These are phyloP conservation scores for Fomitiporia mediterranea DNA, from an alignment of 1,284 basidiomycete species.

Conservation along the genomic window DNA sequence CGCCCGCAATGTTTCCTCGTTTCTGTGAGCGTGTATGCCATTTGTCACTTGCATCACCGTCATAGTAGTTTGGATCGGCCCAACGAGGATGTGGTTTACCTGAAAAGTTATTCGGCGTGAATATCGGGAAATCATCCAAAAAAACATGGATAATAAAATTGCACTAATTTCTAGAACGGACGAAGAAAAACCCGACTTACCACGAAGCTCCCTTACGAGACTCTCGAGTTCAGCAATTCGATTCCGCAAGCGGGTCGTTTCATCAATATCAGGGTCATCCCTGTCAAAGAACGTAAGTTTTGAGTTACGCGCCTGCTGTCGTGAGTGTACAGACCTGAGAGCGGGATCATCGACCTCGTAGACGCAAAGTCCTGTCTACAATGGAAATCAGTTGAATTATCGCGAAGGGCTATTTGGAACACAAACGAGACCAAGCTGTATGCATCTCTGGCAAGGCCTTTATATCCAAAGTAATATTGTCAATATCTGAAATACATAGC, in stretches of 20 bases:
- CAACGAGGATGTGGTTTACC: conserved; percentile 80
- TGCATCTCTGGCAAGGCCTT: conserved; percentile 85
- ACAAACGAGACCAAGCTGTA: conserved; percentile 71
- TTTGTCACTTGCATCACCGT: conserved; percentile 73
- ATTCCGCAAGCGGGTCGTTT: conserved; percentile 75
- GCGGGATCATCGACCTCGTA: conserved; percentile 89
- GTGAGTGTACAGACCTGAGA: conserved; percentile 49
- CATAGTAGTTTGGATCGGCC: conserved; percentile 71
- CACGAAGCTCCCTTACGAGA: conserved; percentile 76
- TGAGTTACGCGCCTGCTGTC: conserved; percentile 1
- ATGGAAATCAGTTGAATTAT: conserved; percentile 10
- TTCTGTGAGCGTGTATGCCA: conserved; percentile 82
- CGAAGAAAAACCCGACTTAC: conserved; percentile 34
- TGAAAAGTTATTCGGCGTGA: conserved; percentile 27
- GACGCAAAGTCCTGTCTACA: conserved; percentile 82
- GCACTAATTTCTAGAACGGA: not conserved
- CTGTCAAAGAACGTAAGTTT: conserved; percentile 35
- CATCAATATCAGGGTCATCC: conserved; percentile 79
- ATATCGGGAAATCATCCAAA: not conserved
- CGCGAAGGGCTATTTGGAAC: conserved; percentile 22
- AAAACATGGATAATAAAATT: not conserved
- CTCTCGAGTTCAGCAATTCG: conserved; percentile 88
- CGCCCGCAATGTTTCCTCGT: conserved; percentile 41
- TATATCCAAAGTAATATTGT: not conserved
- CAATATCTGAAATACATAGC: not conserved